A percentile compares a stretch with the other conserved stretches of the same genome.
Conservation (phyloP, 1,284 basidiomycete genomes). For the Marasmius fiardii region DNA sequence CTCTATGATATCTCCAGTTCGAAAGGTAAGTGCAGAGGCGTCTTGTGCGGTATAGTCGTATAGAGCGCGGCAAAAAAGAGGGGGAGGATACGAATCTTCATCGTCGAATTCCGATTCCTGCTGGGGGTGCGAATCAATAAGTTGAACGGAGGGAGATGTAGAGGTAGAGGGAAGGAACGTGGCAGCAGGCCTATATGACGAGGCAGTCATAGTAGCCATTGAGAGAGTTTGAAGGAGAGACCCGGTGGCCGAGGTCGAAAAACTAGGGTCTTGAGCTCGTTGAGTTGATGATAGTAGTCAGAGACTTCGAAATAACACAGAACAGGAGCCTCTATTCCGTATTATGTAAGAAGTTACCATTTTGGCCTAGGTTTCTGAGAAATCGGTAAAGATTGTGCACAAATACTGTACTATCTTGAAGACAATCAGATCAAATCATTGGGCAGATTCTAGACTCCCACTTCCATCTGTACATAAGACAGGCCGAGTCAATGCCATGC, state of each 20-base stretch:
- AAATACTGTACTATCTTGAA: not conserved
- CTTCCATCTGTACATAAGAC: too few relatives aligned
- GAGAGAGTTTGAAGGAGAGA: not conserved
- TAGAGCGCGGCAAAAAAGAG: conserved; percentile 85
- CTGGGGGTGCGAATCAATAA: conserved; percentile 2
- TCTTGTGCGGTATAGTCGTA: conserved; percentile 93
- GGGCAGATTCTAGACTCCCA: too few relatives aligned
- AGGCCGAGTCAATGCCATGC: too few relatives aligned
- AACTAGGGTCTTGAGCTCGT: not conserved
- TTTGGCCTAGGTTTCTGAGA: not conserved
- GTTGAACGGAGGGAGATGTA: conserved; percentile 1
- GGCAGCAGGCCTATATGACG: not conserved
- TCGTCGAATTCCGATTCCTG: conserved; percentile 8
- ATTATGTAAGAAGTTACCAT: not conserved
- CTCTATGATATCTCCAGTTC: conserved; percentile 87
- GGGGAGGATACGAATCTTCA: conserved; percentile 8
- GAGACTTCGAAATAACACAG: not conserved
- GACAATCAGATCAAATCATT: not conserved
- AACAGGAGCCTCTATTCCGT: not conserved
- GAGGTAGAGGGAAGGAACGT: conserved; percentile 1
- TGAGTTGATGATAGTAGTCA: not conserved
- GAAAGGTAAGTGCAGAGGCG: conserved; percentile 85
- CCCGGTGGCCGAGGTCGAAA: not conserved
- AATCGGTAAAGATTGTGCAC: not conserved
- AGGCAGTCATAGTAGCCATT: conserved; percentile 2